phyloP scores from a whole-genome alignment of 371 early-diverging fungal genomes.

The Mucor mucedo region DNA sequence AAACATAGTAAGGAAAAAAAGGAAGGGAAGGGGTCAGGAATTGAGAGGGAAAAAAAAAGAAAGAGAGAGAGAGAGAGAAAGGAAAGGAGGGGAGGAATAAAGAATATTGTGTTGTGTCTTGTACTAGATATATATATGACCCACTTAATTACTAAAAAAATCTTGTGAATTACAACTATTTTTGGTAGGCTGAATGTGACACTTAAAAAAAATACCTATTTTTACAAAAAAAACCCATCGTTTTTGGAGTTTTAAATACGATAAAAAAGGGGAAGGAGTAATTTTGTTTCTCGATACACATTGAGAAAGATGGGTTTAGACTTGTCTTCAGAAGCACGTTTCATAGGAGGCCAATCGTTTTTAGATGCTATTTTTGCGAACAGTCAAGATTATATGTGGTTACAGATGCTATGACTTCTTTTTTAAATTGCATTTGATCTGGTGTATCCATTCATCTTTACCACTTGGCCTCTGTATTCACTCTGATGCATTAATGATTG shows the following conservation, averaged over 20 bases:
- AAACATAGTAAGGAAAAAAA: conserved; percentile 23
- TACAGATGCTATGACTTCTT: too few species aligned
- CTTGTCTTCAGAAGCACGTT: too few species aligned
- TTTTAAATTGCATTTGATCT: too few species aligned
- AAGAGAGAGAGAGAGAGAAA: neutral
- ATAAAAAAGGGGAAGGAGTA: neutral
- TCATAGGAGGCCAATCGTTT: too few species aligned
- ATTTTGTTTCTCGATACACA: neutral
- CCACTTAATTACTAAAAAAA: neutral
- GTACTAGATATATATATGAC: neutral
- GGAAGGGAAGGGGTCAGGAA: conserved; percentile 8
- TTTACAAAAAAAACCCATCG: neutral
- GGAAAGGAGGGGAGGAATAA: neutral
- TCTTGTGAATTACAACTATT: conserved; percentile 23
- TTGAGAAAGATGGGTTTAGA: too few species aligned
- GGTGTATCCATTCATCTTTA: too few species aligned
- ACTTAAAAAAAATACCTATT: conserved; percentile 3
- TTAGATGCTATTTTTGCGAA: too few species aligned
- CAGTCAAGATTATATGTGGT: too few species aligned
- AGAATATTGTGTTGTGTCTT: neutral
- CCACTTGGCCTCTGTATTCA: too few species aligned
- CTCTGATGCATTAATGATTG: too few species aligned
- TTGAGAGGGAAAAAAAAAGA: neutral
- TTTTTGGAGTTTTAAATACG: conserved; percentile 13
- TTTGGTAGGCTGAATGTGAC: conserved; percentile 19